A percentile compares a stretch with the other conserved stretches of the same genome.
These are phyloP conservation scores for Friedmanniomyces endolithicus DNA, from an alignment of 495 filamentous ascomycete species.

Conservation along the genomic window DNA sequence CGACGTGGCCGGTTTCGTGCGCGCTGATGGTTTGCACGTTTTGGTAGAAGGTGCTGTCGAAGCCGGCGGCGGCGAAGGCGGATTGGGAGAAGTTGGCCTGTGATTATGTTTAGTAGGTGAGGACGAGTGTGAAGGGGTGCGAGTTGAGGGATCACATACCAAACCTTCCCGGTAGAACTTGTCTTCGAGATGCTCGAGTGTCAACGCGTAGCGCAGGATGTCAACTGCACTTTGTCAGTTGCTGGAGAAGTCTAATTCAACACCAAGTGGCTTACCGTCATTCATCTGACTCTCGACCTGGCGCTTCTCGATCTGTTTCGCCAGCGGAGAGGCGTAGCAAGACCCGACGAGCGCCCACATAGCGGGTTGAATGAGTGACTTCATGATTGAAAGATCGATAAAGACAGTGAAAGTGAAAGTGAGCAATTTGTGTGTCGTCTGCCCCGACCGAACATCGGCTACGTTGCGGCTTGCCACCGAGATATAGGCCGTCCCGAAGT, in stretches of 20 bases:
- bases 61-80: conserved; percentile 42
- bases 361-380: not conserved
- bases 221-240: conserved; percentile 12
- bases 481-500: not conserved
- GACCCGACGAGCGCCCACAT: not conserved
- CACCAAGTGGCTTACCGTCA: conserved; percentile 2
- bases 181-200: conserved; percentile 36
- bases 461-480: not conserved
- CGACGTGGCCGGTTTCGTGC: conserved; percentile 47
- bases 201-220: conserved; percentile 30
- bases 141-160: too few relatives aligned
- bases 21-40: conserved; percentile 40
- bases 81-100: conserved; percentile 41
- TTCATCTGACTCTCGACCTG: conserved; percentile 14
- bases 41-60: conserved; percentile 37
- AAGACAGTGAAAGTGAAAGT: not conserved
- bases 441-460: not conserved
- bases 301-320: not conserved
- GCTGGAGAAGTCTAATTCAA: not conserved
- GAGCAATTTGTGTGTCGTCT: not conserved
- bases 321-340: conserved; percentile 3
- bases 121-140: too few relatives aligned
- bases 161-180: conserved; percentile 43
- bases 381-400: not conserved
- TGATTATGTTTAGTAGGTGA: too few relatives aligned